These are phyloP conservation scores for Parietichytrium sp. DNA, from an alignment of 108 stramenopile species.

Conservation along the genomic window DNA sequence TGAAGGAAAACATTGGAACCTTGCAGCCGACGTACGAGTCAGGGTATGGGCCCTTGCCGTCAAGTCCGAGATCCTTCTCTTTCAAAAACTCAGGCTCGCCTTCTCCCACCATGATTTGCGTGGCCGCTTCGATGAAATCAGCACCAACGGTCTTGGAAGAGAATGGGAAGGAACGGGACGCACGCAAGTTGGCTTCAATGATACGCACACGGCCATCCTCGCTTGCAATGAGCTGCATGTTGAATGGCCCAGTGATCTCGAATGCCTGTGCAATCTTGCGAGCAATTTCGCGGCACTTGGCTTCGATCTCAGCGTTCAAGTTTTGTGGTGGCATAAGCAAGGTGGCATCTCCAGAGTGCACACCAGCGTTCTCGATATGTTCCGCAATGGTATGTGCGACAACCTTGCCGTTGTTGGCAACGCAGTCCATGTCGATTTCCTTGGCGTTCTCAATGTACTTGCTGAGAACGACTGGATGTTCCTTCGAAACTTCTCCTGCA, in stretches of 20 bases:
- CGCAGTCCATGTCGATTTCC: conserved; percentile 96
- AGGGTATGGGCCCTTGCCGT: neutral
- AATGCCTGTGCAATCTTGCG: conserved; percentile 83
- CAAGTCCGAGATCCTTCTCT: conserved; percentile 72
- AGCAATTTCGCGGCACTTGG: conserved; percentile 80
- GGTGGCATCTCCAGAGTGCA: conserved; percentile 94
- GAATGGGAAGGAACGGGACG: conserved; percentile 95
- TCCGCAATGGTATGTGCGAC: conserved; percentile 91
- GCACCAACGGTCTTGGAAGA: conserved; percentile 97
- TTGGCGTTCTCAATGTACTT: conserved; percentile 90
- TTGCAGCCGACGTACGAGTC: conserved; percentile 87
- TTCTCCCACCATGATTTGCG: conserved; percentile 78
- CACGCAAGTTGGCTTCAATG: conserved; percentile 97
- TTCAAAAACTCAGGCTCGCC: conserved; percentile 60
- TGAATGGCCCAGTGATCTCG: conserved; percentile 96
- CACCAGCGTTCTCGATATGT: conserved; percentile 97
- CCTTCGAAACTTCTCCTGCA: conserved; percentile 89
- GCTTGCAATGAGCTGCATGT: conserved; percentile 97
- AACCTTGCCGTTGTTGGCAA: conserved; percentile 88
- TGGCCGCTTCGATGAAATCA: conserved; percentile 93
- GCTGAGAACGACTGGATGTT: conserved; percentile 93
- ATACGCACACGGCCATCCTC: conserved; percentile 88
- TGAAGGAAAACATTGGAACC: conserved; percentile 98
- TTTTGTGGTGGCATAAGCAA: conserved; percentile 84
- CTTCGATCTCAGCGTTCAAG: conserved; percentile 74